A percentile compares a stretch with the other conserved stretches of the same genome.
These are phyloP conservation scores for Trametes hirsuta DNA, from an alignment of 1,284 basidiomycete genomes.

Conservation along the genomic window DNA sequence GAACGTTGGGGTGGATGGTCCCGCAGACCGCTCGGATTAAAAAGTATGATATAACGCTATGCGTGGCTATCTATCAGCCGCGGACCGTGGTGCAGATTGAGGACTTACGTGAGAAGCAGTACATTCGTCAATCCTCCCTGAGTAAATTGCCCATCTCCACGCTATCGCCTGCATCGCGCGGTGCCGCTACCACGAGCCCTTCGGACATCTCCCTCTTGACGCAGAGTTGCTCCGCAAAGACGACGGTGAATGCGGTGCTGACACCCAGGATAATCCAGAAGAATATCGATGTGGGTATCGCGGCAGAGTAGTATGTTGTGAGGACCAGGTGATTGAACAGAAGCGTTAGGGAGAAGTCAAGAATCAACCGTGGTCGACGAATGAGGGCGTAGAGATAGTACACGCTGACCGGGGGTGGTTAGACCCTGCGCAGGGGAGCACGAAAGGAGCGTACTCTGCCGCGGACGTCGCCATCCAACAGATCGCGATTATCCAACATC, in stretches of 20 bases:
- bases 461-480: conserved; percentile 82
- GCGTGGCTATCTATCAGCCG: background rate
- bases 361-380: conserved; percentile 88
- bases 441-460: conserved; percentile 63
- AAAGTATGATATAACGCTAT: background rate
- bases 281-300: conserved; percentile 87
- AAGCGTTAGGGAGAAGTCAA: conserved; percentile 93
- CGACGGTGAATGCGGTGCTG: conserved; percentile 77
- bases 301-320: conserved; percentile 89
- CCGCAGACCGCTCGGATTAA: background rate
- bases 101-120: background rate
- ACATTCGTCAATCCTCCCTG: conserved; percentile 32
- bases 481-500: conserved; percentile 87
- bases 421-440: background rate
- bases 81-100: background rate
- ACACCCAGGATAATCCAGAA: conserved; percentile 82
- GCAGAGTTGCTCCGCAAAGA: conserved; percentile 89
- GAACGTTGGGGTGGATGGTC: background rate
- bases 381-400: conserved; percentile 87
- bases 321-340: conserved; percentile 89
- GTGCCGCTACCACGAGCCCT: conserved; percentile 65
- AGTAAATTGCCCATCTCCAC: conserved; percentile 67
- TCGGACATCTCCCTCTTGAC: conserved; percentile 92
- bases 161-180: conserved; percentile 39
- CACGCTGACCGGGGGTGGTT: conserved; percentile 57